phyloP scores from a whole-genome alignment of 495 filamentous ascomycete genomes.

The Podospora didyma region DNA sequence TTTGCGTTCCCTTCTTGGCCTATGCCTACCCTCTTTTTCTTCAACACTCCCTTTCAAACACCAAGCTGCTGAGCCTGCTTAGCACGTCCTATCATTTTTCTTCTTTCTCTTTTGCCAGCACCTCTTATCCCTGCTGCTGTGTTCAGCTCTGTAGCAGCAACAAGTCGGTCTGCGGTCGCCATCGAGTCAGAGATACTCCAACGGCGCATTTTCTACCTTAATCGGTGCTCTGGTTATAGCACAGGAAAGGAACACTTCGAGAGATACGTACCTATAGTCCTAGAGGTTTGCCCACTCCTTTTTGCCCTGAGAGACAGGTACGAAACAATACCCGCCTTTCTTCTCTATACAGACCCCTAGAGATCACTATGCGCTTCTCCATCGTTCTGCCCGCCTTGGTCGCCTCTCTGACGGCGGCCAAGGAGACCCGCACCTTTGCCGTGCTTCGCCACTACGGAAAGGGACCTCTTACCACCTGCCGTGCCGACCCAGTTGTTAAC shows the following conservation, averaged over 20 bases:
- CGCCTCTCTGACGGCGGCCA: slow-evolving; percentile 29
- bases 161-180: background rate
- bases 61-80: slow-evolving; percentile 31
- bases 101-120: background rate
- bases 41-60: slow-evolving; percentile 13
- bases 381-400: slow-evolving; percentile 20
- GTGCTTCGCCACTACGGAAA: slow-evolving; percentile 41
- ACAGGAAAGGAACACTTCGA: background rate
- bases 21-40: slow-evolving; percentile 15
- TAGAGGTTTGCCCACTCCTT: slow-evolving; percentile 13
- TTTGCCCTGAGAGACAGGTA: background rate
- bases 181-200: slow-evolving; percentile 9
- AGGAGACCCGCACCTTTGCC: slow-evolving; percentile 38
- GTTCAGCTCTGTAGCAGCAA: background rate
- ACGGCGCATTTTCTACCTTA: background rate
- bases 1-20: slow-evolving; percentile 24
- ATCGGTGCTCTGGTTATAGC: slow-evolving; percentile 7
- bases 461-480: slow-evolving; percentile 50
- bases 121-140: background rate
- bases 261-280: slow-evolving; percentile 16
- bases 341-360: background rate
- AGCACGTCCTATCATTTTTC: slow-evolving; percentile 34
- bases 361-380: slow-evolving; percentile 16
- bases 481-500: slow-evolving; percentile 27
- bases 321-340: background rate